phyloP scores from a whole-genome alignment of 2,329 filamentous ascomycete species.

The Phialophora chinensis region DNA sequence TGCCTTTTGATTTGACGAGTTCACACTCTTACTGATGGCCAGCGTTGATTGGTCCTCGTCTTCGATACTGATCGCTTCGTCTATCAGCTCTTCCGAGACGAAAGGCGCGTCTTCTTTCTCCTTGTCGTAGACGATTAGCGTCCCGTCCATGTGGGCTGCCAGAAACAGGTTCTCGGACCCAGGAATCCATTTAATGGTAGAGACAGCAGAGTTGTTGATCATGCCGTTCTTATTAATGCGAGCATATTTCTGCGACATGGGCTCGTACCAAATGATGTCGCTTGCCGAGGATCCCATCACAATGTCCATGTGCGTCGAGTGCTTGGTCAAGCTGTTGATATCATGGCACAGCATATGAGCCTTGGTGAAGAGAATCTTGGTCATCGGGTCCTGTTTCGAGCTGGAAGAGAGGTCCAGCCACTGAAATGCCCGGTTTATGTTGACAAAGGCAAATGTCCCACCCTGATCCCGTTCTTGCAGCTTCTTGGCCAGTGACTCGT shows the following conservation, averaged over 20 bases:
- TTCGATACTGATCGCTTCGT: slow-evolving; percentile 43
- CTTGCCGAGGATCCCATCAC: slow-evolving; percentile 96
- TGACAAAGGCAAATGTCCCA: slow-evolving; percentile 88
- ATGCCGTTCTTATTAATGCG: slow-evolving; percentile 95
- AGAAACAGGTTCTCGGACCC: slow-evolving; percentile 92
- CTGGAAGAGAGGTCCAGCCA: slow-evolving; percentile 87
- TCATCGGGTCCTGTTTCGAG: slow-evolving; percentile 79
- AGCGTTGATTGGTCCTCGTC: slow-evolving; percentile 55
- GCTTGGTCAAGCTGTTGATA: slow-evolving; percentile 83
- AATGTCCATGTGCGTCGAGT: slow-evolving; percentile 79
- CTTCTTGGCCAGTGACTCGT: slow-evolving; percentile 79
- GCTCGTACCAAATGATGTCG: slow-evolving; percentile 98
- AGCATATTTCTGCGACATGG: slow-evolving; percentile 92
- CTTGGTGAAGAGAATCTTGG: slow-evolving; percentile 96
- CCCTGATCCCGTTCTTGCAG: slow-evolving; percentile 78
- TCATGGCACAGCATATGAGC: slow-evolving; percentile 95
- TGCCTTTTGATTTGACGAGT: slow-evolving; percentile 88
- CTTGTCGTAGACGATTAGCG: slow-evolving; percentile 93
- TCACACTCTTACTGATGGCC: slow-evolving; percentile 85
- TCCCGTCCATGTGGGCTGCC: slow-evolving; percentile 89
- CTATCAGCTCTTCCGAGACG: slow-evolving; percentile 67
- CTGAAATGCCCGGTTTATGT: slow-evolving; percentile 93
- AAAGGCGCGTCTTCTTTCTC: slow-evolving; percentile 90
- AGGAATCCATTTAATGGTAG: slow-evolving; percentile 90
- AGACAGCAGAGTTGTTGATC: slow-evolving; percentile 84